Evolutionary conservation across 176 grass and related monocot genomes (phyloP).

Genomic region (Oryza glumipatula): DNA sequence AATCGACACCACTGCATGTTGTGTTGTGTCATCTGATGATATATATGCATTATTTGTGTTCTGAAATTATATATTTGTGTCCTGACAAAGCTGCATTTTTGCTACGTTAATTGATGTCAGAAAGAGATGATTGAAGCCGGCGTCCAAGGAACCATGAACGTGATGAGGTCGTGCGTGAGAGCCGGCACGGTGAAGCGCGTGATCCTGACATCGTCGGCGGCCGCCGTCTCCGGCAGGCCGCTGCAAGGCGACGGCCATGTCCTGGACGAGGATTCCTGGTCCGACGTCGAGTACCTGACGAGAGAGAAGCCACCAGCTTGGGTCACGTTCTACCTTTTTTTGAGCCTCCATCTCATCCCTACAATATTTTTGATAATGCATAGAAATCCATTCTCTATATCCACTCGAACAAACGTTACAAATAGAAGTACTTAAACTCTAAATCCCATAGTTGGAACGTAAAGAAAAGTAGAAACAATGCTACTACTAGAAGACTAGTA

Average conservation of each 20-base stretch:
- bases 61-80: too few species aligned
- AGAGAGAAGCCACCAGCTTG: conserved; percentile 27
- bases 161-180: conserved; percentile 61
- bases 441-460: too few species aligned
- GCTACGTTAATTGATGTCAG: conserved; percentile 23
- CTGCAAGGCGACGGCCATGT: conserved; percentile 45
- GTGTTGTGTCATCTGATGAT: too few species aligned
- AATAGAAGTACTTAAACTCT: too few species aligned
- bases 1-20: background rate
- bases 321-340: conserved; percentile 11
- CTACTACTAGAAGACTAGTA: too few species aligned
- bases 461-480: too few species aligned
- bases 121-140: conserved; percentile 57
- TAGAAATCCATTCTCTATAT: too few species aligned
- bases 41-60: too few species aligned
- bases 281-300: conserved; percentile 55
- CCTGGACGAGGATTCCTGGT: conserved; percentile 72
- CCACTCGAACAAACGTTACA: too few species aligned
- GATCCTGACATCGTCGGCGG: conserved; percentile 62
- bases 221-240: conserved; percentile 36
- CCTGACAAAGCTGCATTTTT: too few species aligned
- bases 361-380: background rate
- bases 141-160: conserved; percentile 52
- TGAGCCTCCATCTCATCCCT: background rate
- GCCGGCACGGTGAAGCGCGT: conserved; percentile 62